Base-by-base conservation (phyloP, 192 early-diverging fungal species). In the Gaertneriomyces semiglobifer region DNA sequence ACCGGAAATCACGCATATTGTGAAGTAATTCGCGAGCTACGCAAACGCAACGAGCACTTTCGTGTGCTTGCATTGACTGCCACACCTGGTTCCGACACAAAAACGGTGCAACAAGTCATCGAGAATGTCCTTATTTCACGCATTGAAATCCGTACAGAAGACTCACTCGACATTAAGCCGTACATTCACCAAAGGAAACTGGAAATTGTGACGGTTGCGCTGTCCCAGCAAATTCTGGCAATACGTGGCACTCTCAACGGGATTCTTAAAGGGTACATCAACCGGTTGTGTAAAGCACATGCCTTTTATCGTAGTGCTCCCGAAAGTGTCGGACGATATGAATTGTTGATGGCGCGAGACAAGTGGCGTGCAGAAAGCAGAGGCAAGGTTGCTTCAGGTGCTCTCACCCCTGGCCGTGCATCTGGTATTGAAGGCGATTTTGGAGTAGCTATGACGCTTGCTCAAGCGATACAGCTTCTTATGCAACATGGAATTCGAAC, bases 111-210 rank as follows among this genome's bases (percentile, higher is more conserved):
- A 58, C 73, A 80, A 8, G 87, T 97, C 11, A 71, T 97, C 4
- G 66, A 80, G 10, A 90, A 92, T 48, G 75, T 95, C 33, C 83
- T 86, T 41, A 92, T 95, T 44, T 74, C 85, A 19, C 81, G 86
- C 41, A 88, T 94, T 19, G 90, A 94, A 72, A 77, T 93, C 44
- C 78, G 95, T 18, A 93, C 92, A 1, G 95, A 97, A 68, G 93
- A 93, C 57, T 91, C 88, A 1, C 71, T 88, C 48, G 95, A 97
- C 64, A 82, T 97, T 5, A 80, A 77, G 44, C 81, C 81, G 4
- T 95, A 88, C 65, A 85, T 86, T 1, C 85, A 87, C 63, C 83
- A 86, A 33, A 81, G 89, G 1, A 76, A 42, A 0, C 73, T 91
- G 19, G 85, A 91, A n/a, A 79, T 81, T 25, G 71, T 91, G 3